Conservation (phyloP, 1,284 basidiomycete genomes). For the Malassezia equina region DNA sequence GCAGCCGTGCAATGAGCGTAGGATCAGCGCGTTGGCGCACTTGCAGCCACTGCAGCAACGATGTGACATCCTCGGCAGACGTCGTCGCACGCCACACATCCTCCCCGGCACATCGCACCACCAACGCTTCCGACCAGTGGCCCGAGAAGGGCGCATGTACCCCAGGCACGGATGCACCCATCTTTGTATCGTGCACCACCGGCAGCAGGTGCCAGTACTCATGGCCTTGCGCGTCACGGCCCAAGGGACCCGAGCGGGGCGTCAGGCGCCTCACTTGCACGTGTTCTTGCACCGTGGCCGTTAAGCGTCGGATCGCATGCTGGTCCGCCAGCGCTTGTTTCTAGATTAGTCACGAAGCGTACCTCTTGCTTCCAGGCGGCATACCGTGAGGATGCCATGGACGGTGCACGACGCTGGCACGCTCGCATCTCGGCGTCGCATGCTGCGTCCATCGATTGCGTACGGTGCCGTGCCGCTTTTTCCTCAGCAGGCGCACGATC, state of each 20-base stretch:
- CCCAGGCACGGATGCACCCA: not conserved
- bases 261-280: not conserved
- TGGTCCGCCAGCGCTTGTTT: not conserved
- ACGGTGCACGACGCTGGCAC: conserved; percentile 5
- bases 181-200: not conserved
- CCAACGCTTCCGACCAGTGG: conserved; percentile 9
- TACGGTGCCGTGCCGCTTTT: not conserved
- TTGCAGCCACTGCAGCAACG: not conserved
- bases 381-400: conserved; percentile 7
- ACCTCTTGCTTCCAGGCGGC: conserved; percentile 8
- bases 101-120: conserved; percentile 2
- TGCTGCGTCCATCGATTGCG: not conserved
- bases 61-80: not conserved
- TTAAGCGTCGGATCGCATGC: not conserved
- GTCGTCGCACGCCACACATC: conserved; percentile 3
- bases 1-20: not conserved
- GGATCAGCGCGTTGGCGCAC: not conserved
- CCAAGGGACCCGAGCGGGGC: conserved; percentile 18
- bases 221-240: conserved; percentile 16
- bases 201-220: conserved; percentile 22
- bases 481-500: not conserved
- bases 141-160: not conserved
- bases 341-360: not conserved
- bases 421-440: conserved; percentile 9
- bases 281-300: conserved; percentile 1